These are phyloP conservation scores for Penicillium brasilianum DNA, from an alignment of 2,329 filamentous ascomycete genomes.

Conservation along the genomic window DNA sequence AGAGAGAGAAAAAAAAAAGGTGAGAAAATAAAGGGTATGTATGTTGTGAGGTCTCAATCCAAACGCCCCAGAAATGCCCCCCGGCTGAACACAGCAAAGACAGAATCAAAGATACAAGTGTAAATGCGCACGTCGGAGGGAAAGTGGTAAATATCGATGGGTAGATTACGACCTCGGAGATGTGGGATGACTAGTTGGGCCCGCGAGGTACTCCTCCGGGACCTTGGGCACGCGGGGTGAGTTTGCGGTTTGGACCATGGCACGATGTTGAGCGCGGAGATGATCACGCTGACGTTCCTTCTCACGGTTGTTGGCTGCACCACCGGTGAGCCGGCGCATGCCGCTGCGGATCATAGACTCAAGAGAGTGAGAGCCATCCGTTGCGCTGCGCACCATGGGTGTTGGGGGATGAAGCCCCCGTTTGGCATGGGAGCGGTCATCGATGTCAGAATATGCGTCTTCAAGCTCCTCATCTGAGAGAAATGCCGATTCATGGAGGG, in stretches of 20 bases:
- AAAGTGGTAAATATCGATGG: not conserved
- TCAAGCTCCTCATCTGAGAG: conserved; percentile 79
- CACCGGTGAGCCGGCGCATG: conserved; percentile 54
- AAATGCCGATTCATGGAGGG: conserved; percentile 62
- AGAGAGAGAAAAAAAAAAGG: not conserved
- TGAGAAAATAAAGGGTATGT: not conserved
- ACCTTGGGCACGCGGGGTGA: conserved; percentile 55
- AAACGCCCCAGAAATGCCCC: conserved; percentile 30
- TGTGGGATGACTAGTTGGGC: conserved; percentile 42
- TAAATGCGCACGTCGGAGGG: not conserved
- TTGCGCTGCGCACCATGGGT: conserved; percentile 40
- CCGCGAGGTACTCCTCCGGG: conserved; percentile 52
- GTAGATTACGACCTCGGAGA: conserved; percentile 35
- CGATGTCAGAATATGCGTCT: conserved; percentile 79
- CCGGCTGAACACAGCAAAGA: conserved; percentile 15
- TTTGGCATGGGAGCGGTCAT: conserved; percentile 62
- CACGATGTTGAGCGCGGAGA: conserved; percentile 50
- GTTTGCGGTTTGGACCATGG: conserved; percentile 43
- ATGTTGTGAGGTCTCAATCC: conserved; percentile 12
- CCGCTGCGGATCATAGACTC: conserved; percentile 53
- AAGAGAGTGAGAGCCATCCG: conserved; percentile 49
- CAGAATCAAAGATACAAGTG: conserved; percentile 10
- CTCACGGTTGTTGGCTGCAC: conserved; percentile 47
- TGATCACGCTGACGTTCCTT: conserved; percentile 53
- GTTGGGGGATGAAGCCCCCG: conserved; percentile 30